Base-by-base conservation (phyloP, 2,329 filamentous ascomycete genomes). In the Shiraia bambusicola region DNA sequence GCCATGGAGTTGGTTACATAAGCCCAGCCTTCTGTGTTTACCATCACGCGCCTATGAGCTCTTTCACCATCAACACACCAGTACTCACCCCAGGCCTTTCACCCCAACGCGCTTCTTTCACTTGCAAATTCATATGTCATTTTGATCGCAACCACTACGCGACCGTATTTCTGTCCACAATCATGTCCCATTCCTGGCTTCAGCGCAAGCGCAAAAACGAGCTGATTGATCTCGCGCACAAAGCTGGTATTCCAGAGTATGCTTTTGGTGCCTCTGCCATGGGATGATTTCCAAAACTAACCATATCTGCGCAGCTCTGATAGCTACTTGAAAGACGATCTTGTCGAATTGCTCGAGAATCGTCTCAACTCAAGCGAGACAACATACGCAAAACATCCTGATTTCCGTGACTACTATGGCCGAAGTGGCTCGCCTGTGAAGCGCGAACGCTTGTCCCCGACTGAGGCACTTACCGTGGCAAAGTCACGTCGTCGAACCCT, bases 141-240 rank as follows among this genome's bases (percentile, higher is more conserved):
- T 42, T 34, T 56, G 54, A 69, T 79, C 77, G 77, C 78, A 69
- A 71, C 60, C 52, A 46, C 60, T 64, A 65, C 72, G 75, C 75
- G 74, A 77, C 69, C 52, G 53, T 50, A 60, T 61, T 42, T 36
- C 55, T 66, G 59, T 49, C 59, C 61, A 47, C 48, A 58, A 78
- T 66, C 58, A 87, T 87, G 83, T 82, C 65, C 32, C 50, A 82
- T 49, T 81, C 82, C 57, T 95, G 87, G 82, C 78, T 95, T 66
- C 80, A 84, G 69, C 79, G 80, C 68, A 87, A 93, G 78, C 85
- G 87, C 75, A 95, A 95, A 78, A 78, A 77, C 58, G 88, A 92
- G 52, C 80, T 95, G 42, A 69, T 82, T 57, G 84, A 87, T 50
- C 76, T 94, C 49, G 88, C 88, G 45, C 80, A 87, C 53, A 72